Evolutionary conservation across 176 grass and related monocot genomes (phyloP).

Genomic region (Aegilops sharonensis): DNA sequence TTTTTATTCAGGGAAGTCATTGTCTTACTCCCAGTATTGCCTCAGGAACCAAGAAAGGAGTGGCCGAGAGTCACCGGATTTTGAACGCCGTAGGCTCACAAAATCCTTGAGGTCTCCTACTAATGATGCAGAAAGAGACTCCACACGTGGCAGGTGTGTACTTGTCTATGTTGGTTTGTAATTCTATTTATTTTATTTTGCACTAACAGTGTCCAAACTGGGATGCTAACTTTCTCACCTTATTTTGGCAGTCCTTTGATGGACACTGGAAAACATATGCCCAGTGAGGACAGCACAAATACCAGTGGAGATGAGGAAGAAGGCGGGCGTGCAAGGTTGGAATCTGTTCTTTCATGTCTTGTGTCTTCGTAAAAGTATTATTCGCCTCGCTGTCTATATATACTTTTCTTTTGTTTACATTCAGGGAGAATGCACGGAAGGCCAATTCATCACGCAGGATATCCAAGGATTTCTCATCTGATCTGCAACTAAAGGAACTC

Average conservation of each 20-base stretch:
- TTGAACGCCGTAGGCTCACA: slow-evolving; percentile 19
- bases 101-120: slow-evolving; percentile 39
- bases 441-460: slow-evolving; percentile 56
- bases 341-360: slow-evolving; percentile 15
- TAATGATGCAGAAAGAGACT: slow-evolving; percentile 25
- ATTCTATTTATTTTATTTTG: not conserved
- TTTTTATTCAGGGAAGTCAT: slow-evolving; percentile 13
- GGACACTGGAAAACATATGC: slow-evolving; percentile 42
- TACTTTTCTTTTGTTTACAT: not conserved
- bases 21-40: slow-evolving; percentile 21
- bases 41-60: slow-evolving; percentile 48
- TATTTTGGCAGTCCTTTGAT: slow-evolving; percentile 50
- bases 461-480: slow-evolving; percentile 43
- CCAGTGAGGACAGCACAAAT: slow-evolving; percentile 33
- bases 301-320: slow-evolving; percentile 52
- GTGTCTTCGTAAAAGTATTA: not conserved
- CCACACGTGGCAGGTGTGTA: slow-evolving; percentile 35
- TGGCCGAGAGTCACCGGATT: slow-evolving; percentile 22
- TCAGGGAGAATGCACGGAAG: slow-evolving; percentile 43
- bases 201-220: not conserved
- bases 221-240: not conserved
- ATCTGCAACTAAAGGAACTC: slow-evolving; percentile 29
- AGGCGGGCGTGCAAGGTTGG: slow-evolving; percentile 57
- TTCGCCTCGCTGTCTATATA: not conserved
- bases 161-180: not conserved